phyloP scores from a whole-genome alignment of 495 filamentous ascomycete species.

The Choiromyces venosus region DNA sequence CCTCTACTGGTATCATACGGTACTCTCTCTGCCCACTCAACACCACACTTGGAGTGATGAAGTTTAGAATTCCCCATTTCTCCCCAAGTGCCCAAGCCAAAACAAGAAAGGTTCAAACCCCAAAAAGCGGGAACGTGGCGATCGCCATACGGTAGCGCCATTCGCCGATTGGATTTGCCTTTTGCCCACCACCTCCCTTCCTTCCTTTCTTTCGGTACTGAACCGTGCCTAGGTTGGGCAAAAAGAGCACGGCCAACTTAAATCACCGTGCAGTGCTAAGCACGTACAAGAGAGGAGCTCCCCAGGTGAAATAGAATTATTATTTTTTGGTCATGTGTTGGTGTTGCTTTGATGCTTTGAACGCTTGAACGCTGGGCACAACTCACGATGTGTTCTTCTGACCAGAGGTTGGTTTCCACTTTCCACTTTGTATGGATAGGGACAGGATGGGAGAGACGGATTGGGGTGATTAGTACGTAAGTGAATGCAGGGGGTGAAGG shows the following conservation, averaged over 20 bases:
- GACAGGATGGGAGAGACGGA: neutral
- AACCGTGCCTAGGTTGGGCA: neutral
- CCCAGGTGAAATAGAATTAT: neutral
- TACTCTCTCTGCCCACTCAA: too few species aligned
- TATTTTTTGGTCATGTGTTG: neutral
- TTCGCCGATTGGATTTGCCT: neutral
- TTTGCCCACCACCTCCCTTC: neutral
- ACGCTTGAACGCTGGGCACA: neutral
- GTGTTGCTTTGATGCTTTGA: neutral
- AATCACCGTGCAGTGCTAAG: neutral
- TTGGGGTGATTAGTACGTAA: neutral
- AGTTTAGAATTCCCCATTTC: neutral
- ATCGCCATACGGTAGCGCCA: slow-evolving; percentile 1
- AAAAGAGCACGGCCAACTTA: neutral
- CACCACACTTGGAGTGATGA: too few species aligned
- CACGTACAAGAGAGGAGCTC: neutral
- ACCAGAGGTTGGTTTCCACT: neutral
- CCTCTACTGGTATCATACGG: too few species aligned
- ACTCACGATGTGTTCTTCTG: neutral
- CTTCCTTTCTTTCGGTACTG: neutral
- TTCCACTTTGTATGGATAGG: neutral
- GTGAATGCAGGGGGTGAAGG: neutral
- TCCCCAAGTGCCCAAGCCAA: neutral
- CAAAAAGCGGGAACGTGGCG: neutral
- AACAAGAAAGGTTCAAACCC: neutral